Evolutionary conservation across 371 early-diverging fungal species (phyloP).

Genomic region (Mortierella sp.): DNA sequence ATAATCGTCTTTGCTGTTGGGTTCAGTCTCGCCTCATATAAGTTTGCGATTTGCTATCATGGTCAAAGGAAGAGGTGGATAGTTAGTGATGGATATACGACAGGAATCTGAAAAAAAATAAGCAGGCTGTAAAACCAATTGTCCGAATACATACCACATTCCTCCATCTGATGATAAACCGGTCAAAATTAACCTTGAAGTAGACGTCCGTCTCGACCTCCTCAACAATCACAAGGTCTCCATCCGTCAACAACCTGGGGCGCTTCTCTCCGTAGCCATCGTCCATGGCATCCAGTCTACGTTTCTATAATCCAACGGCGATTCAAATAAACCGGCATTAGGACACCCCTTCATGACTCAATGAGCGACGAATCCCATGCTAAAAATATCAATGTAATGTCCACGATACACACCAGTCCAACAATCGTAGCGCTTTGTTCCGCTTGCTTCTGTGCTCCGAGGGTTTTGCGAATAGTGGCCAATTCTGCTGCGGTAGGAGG

Average conservation of each 20-base stretch:
- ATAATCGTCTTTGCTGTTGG: conserved; percentile 76
- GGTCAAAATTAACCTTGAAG: conserved; percentile 81
- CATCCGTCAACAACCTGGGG: conserved; percentile 32
- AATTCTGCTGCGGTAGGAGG: conserved; percentile 79
- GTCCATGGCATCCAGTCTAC: conserved; percentile 61
- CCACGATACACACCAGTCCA: conserved; percentile 66
- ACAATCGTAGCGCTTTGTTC: conserved; percentile 64
- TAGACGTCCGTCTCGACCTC: conserved; percentile 68
- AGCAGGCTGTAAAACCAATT: neutral
- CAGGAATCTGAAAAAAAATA: neutral
- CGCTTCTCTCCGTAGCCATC: conserved; percentile 34
- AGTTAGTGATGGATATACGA: neutral
- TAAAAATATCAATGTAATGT: no score
- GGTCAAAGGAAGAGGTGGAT: neutral
- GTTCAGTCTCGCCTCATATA: conserved; percentile 77
- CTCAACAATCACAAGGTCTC: conserved; percentile 52
- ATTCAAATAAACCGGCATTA: no score
- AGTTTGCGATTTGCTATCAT: conserved; percentile 65
- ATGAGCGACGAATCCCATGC: no score
- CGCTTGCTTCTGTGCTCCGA: conserved; percentile 68
- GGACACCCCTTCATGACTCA: no score
- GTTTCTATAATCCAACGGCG: conserved; percentile 59
- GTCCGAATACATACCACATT: conserved; percentile 66
- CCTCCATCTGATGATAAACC: conserved; percentile 82
- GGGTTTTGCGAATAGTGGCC: conserved; percentile 63